Conservation (phyloP, 768 basidiomycete genomes). For the Suillus fuscotomentosus region DNA sequence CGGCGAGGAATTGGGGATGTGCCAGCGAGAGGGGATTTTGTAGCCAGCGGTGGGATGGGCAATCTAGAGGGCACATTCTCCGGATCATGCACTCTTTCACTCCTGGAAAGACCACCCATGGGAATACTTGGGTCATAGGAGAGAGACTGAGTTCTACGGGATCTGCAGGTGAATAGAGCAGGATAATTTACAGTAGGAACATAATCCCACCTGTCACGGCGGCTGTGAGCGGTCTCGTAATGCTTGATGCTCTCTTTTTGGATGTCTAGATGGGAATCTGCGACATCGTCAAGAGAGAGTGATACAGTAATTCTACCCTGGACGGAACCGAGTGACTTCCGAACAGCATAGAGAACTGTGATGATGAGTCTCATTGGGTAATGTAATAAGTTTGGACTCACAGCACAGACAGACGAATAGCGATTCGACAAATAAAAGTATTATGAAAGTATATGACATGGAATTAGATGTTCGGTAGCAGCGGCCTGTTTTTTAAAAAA, state of each 20-base stretch:
- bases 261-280: slow-evolving; percentile 13
- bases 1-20: slow-evolving; percentile 15
- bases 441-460: slow-evolving; percentile 40
- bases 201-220: slow-evolving; percentile 58
- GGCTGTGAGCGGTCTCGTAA: slow-evolving; percentile 11
- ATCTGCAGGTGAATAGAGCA: not conserved
- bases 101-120: not conserved
- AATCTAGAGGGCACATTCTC: slow-evolving; percentile 5
- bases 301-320: slow-evolving; percentile 56
- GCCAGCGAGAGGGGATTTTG: slow-evolving; percentile 4
- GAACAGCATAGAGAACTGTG: slow-evolving; percentile 54
- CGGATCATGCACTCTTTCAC: not conserved
- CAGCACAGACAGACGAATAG: slow-evolving; percentile 62
- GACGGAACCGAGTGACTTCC: slow-evolving; percentile 50
- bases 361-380: slow-evolving; percentile 9
- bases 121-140: slow-evolving; percentile 9
- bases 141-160: slow-evolving; percentile 1
- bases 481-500: slow-evolving; percentile 31
- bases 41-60: slow-evolving; percentile 9
- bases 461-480: slow-evolving; percentile 39
- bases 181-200: slow-evolving; percentile 31
- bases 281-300: slow-evolving; percentile 43
- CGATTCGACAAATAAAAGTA: slow-evolving; percentile 51
- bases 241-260: slow-evolving; percentile 2
- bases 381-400: slow-evolving; percentile 30